A percentile compares a stretch with the other conserved stretches of the same genome.
Evolutionary conservation across 352 stramenopile genomes (phyloP).

Genomic region (Pythium grandisporangium): DNA sequence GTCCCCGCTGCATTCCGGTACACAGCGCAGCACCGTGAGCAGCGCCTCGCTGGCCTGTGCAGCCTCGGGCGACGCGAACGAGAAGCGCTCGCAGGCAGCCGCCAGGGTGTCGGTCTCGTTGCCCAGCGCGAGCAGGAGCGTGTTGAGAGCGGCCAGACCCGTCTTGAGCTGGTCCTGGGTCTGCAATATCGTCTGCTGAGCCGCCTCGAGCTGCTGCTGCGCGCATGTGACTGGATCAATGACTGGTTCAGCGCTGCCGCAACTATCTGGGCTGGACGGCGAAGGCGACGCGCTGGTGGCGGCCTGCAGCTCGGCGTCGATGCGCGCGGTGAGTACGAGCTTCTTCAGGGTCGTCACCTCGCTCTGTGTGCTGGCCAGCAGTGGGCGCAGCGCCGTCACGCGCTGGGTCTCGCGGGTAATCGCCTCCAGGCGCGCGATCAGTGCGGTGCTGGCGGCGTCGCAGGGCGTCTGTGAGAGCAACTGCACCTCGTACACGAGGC

Average conservation of each 20-base stretch:
- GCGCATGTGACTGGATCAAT: neutral
- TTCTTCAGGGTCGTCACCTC: constrained; percentile 36
- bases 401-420: constrained; percentile 25
- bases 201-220: constrained; percentile 20
- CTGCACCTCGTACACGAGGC: constrained; percentile 54
- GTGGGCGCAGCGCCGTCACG: constrained; percentile 30
- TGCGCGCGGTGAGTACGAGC: constrained; percentile 22
- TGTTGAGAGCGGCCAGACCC: constrained; percentile 33
- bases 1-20: constrained; percentile 40
- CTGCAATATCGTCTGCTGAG: constrained; percentile 30
- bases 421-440: constrained; percentile 24
- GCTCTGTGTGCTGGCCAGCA: constrained; percentile 17
- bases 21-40: constrained; percentile 15
- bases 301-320: constrained; percentile 29
- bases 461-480: constrained; percentile 36
- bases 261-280: no score
- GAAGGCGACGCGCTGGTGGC: no score
- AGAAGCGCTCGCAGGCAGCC: constrained; percentile 17
- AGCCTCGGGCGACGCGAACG: constrained; percentile 19
- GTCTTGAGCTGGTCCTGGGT: constrained; percentile 33
- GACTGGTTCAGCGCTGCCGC: no score
- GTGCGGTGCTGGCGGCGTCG: constrained; percentile 36
- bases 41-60: constrained; percentile 13
- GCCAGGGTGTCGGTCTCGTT: constrained; percentile 36
- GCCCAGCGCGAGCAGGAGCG: constrained; percentile 31